These are phyloP conservation scores for Spinacia oleracea DNA, from an alignment of 179 eudicot species.

Conservation along the genomic window DNA sequence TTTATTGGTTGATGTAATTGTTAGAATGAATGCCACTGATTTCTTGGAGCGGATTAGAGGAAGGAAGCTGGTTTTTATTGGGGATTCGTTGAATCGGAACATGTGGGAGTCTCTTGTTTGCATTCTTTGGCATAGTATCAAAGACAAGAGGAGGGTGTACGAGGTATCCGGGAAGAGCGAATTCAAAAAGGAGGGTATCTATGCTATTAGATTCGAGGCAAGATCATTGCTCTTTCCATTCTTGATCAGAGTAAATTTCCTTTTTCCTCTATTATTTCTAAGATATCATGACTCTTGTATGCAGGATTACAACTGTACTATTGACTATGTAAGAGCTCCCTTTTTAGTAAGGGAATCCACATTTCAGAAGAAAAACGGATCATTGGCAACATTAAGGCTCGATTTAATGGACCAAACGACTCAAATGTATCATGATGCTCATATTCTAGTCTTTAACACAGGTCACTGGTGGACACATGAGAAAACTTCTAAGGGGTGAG, in stretches of 20 bases:
- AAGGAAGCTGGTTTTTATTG: conserved; percentile 73
- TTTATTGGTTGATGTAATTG: conserved; percentile 8
- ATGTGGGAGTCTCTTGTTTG: conserved; percentile 96
- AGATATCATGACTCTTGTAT: conserved; percentile 2
- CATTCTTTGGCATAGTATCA: conserved; percentile 49
- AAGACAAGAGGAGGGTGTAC: conserved; percentile 54
- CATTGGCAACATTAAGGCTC: conserved; percentile 63
- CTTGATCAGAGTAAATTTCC: not conserved
- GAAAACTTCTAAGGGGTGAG: conserved; percentile 81
- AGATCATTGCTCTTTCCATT: conserved; percentile 19
- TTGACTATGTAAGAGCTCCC: conserved; percentile 78
- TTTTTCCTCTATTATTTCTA: not conserved
- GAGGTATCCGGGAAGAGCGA: conserved; percentile 67
- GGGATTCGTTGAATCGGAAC: conserved; percentile 86
- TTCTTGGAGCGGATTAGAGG: conserved; percentile 79
- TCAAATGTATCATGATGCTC: conserved; percentile 74
- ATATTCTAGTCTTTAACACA: conserved; percentile 79
- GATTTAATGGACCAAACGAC: conserved; percentile 78
- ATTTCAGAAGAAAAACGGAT: conserved; percentile 40
- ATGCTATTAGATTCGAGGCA: conserved; percentile 86
- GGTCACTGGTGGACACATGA: conserved; percentile 99
- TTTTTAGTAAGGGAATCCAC: conserved; percentile 71
- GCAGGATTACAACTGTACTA: conserved; percentile 78
- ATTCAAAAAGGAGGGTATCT: conserved; percentile 76
- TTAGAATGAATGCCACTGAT: conserved; percentile 74